These are phyloP conservation scores for Starmerella davenportii DNA, from an alignment of 805 yeast species.

Conservation along the genomic window DNA sequence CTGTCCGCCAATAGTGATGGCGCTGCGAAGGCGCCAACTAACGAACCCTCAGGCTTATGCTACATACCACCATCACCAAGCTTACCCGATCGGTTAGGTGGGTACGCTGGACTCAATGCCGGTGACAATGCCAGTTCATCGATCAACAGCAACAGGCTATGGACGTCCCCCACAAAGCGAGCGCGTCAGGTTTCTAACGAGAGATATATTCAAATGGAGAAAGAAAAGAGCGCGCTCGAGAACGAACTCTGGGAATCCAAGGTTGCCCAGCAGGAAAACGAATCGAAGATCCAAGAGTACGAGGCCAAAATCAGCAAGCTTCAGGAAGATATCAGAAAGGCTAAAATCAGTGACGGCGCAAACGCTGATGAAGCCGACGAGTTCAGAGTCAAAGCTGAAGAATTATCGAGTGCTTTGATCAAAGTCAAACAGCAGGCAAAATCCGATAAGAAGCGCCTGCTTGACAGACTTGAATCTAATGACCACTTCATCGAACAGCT, in stretches of 20 bases:
- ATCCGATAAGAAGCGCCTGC: not conserved
- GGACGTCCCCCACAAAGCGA: not conserved
- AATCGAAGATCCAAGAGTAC: slow-evolving; percentile 7
- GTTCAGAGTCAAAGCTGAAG: slow-evolving; percentile 15
- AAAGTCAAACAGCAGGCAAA: slow-evolving; percentile 1
- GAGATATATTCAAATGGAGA: not conserved
- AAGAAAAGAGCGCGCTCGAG: not conserved
- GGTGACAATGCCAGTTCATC: no score
- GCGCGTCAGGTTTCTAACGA: not conserved
- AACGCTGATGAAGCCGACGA: slow-evolving; percentile 14
- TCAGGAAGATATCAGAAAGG: slow-evolving; percentile 6
- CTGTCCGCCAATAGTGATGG: no score
- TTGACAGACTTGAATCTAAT: slow-evolving; percentile 3
- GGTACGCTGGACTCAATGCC: no score
- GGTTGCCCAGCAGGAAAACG: not conserved
- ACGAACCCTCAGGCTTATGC: no score
- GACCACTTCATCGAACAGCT: slow-evolving; percentile 6
- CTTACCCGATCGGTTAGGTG: no score
- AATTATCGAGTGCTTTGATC: not conserved
- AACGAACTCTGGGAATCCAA: not conserved
- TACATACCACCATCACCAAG: no score
- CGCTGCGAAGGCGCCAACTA: no score
- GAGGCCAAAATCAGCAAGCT: slow-evolving; percentile 12
- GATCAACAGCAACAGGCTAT: not conserved
- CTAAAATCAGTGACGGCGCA: slow-evolving; percentile 16